Percentiles rank a stretch among this genome's conserved stretches.
Conservation (phyloP, 2,329 filamentous ascomycete species). For the Raffaelea arxii region DNA sequence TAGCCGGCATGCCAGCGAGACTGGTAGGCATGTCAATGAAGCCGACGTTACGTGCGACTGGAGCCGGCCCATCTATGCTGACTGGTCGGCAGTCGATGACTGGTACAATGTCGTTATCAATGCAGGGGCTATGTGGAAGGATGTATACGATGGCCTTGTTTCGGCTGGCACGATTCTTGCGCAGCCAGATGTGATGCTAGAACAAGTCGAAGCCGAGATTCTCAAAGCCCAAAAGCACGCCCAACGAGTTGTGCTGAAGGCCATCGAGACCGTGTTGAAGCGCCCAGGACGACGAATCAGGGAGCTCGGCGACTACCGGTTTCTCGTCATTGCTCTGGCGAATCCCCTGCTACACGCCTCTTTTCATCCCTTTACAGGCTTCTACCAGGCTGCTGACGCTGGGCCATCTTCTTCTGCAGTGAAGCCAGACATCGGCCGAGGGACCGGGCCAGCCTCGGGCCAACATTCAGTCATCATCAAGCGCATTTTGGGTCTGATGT, state of each 20-base stretch:
- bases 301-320: conserved; percentile 61
- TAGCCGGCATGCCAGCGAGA: conserved; percentile 21
- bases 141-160: conserved; percentile 45
- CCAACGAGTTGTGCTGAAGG: conserved; percentile 63
- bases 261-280: conserved; percentile 69
- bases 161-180: conserved; percentile 21
- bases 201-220: conserved; percentile 34
- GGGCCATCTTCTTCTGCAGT: background rate
- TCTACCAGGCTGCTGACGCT: conserved; percentile 17
- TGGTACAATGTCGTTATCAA: conserved; percentile 68
- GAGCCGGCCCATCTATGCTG: conserved; percentile 45
- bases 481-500: conserved; percentile 68
- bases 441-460: conserved; percentile 39
- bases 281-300: conserved; percentile 62
- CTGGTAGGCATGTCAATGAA: conserved; percentile 6
- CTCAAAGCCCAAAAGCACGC: conserved; percentile 56
- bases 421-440: conserved; percentile 14
- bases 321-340: conserved; percentile 65
- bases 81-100: conserved; percentile 60
- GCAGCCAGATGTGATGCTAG: conserved; percentile 25
- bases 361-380: conserved; percentile 29
- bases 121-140: conserved; percentile 57
- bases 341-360: conserved; percentile 63
- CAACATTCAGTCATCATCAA: conserved; percentile 80
- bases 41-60: background rate